Base-by-base conservation (phyloP, 176 grass and related monocot genomes). In the Phyllostachys edulis region DNA sequence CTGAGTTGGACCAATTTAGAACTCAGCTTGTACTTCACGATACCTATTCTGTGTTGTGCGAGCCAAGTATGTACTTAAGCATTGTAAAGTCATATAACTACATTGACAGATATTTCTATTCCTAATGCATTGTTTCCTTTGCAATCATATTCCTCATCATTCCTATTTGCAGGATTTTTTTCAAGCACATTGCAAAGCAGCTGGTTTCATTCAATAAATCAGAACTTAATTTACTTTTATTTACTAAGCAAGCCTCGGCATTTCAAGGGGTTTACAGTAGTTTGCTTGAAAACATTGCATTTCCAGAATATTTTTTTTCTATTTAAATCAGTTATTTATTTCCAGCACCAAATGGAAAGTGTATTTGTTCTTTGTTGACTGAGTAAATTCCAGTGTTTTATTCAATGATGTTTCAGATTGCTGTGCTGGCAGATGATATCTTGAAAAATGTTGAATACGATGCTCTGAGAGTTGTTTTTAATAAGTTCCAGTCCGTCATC, bases 391-490 rank as follows among this genome's bases (percentile, higher is more conserved):
- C 20, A 18, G 20, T 64, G 24, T 38, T 29, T 10, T 67, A 23
- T 89, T 59, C 6, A 24, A 82, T 24, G 24, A 67, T 79, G 27
- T 84, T 90, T 86, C 87, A 98, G 93, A 72, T 92, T 64, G 92
- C 93, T 83, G 93, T 95, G 62, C 87, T 98, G 14, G 91, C 93
- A 49, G 93, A 98, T 92, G 96, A 98, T 80, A 95, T 98, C 62
- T 93, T 98, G 80, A 98, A 95, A 87, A 98, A 93, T 36, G 87
- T 98, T 16, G 93, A 95, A 77, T 95, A 90, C 81, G 93, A 98
- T 92, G 91, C 93, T 61, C 38, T 95, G 69, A 90, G 96, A 51
- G 89, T 98, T 85, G 57, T 98, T 81, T 95, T 91, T 73, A 98
- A 98, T 83, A 98, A 91, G 85, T 98, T 93, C 74, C 83, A 93